Base-by-base conservation (phyloP, 768 basidiomycete genomes). In the Solioccasus polychromus region DNA sequence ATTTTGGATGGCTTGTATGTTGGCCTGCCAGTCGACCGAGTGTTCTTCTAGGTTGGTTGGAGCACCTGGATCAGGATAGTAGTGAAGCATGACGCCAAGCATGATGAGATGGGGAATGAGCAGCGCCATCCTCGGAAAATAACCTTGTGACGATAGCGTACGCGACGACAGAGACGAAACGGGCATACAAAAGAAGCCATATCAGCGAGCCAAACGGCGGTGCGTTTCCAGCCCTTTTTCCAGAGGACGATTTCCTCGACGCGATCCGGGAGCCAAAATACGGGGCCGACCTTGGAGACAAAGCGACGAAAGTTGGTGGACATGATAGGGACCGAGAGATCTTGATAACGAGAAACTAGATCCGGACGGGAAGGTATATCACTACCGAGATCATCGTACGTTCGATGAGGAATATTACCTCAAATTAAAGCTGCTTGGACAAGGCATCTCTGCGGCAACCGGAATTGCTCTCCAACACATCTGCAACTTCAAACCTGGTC, bases 231-330 rank as follows among this genome's bases (percentile, higher is more conserved):
- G 0, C 85, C 83, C 35, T 77, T 75, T 61, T 78, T 83, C 92
- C 92, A 94, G 52, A 88, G 71, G 4, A 94, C 44, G 3, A 92
- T 73, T 67, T 94, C 92, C 62, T 95, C 92, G 12, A 89, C 59
- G 1, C 92, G 69, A 60, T 96, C 92, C 66, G 90, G 89, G 17
- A 94, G 52, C 92, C 92, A 95, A 57, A 94, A 95, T 7, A 92
- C 68, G 0, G 88, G 85, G 1, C 89, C 88, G 4, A 81, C 72
- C 53, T 76, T 82, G 6, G 80, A 75, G 4, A 93, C 77, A 48
- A 95, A 94, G 19, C 89, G 71, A 51, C 83, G 77, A 58, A 93
- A 93, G 31, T 55, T 59, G 30, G 11, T 11, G 14, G 30, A 12
- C 5, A 31, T 31, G 30, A 31, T 31, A 15, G 30, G 30, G n/a